Base-by-base conservation (phyloP, 495 filamentous ascomycete species). In the Sordaria brevicollis region DNA sequence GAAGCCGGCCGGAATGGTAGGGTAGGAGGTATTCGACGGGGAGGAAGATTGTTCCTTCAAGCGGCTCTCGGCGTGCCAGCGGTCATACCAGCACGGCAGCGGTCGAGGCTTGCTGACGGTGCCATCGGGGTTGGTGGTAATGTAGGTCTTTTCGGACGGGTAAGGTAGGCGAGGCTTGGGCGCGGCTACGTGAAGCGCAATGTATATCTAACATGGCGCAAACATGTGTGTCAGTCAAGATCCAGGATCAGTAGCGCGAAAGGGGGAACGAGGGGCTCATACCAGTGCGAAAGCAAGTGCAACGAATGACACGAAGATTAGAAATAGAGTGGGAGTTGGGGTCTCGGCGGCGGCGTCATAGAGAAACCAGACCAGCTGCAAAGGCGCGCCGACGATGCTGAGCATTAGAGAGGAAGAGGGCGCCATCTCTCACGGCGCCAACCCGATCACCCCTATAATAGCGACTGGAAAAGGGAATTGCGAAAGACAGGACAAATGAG, bases 51-150 rank as follows among this genome's bases (percentile, higher is more conserved):
- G 66, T 68, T 82, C 74, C 74, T 70, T 76, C 65, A 81, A 77
- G 35, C 82, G 82, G 68, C 86, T 83, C 73, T 87, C 82, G 31
- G 85, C 82, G n/a, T 83, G 78, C 82, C 86, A 88, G 72, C 82
- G 81, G 79, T 96, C 91, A 71, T 91, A 85, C 93, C 93, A 97
- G 83, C 90, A 94, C 6, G 94, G 91, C 43, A 98, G 83, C 33
- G 84, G 82, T 69, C 89, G 85, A 1, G 87, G 82, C 15, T 79
- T 69, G 68, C 86, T 89, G 62, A 84, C 82, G 3, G 78, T 80
- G 71, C 93, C 91, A 73, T 88, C 84, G 67, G 90, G 81, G 35
- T 87, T 79, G 21, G 92, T 89, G 33, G 91, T 94, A 35, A 87
- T 86, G 82, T 93, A 98, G n/a, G 84, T 89, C 79, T 93, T 93